Base-by-base conservation (phyloP, 164 flowering plant species). In the Platanus orientalis region DNA sequence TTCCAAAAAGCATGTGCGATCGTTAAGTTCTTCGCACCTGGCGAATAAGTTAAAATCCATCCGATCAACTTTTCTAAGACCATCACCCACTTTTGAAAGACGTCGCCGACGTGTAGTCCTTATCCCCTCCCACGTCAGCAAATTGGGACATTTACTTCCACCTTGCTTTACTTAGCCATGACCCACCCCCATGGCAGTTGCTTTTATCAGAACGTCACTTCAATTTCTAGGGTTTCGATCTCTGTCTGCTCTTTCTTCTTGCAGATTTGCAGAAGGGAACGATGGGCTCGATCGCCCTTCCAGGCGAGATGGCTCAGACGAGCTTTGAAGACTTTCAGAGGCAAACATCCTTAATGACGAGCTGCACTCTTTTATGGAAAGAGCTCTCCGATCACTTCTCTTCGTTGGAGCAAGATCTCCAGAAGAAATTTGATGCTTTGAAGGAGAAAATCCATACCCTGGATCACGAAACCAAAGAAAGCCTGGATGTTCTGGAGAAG, bases 341-440 rank as follows among this genome's bases (percentile, higher is more conserved):
- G 48, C 97, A 90, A 58, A 78, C 96, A 1, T 81, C 91, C 0
- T 79, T 94, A 11, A 90, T 94, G 94, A 86, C 86, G 1, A 86
- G 82, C 80, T 94, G 97, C 70, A 90, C 98, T 23, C 84, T 86
- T 13, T 84, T 90, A 6, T 94, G 98, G 98, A 89, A 86, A 60
- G 98, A 94, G 69, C 89, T 94, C 54, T 90, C 97, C 19, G 95
- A 89, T 63, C 98, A 93, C 77, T 90, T 90, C 85, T 73, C 89
- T 23, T 71, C 85, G 0, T 72, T 93, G 21, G 98, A 93, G 68
- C 89, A 84, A 65, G 75, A 87, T 71, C 78, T 93, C 58, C 67
- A 68, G 60, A 72, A 56, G 70, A 87, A 88, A 61, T 84, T 97
- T 7, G 87, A 85, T 58, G 86, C 89, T 1, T 72, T 93, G 34